A percentile compares a stretch with the other conserved stretches of the same genome.
phyloP scores from a whole-genome alignment of 2,329 filamentous ascomycete species.

The Alternaria postmessia region DNA sequence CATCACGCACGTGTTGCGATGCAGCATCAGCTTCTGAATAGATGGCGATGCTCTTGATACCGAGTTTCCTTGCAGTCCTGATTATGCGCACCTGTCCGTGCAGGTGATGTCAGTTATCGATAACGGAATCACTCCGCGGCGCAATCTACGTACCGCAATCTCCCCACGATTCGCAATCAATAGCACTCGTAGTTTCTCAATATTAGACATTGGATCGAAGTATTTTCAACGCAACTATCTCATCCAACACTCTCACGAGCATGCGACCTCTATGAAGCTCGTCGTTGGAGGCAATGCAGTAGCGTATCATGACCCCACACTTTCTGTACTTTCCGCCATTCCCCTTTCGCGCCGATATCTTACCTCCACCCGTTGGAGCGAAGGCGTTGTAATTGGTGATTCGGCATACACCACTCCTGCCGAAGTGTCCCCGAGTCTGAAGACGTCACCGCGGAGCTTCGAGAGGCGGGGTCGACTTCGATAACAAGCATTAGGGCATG shows the following conservation, averaged over 20 bases:
- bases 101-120: conserved; percentile 24
- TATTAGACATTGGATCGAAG: conserved; percentile 18
- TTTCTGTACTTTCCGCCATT: conserved; percentile 5
- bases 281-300: neutral
- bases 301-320: conserved; percentile 10
- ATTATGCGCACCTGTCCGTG: conserved; percentile 56
- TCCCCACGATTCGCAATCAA: conserved; percentile 69
- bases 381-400: conserved; percentile 15
- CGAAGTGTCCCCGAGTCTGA: conserved; percentile 3
- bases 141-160: conserved; percentile 53
- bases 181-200: conserved; percentile 59
- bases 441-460: conserved; percentile 25
- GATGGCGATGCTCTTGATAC: conserved; percentile 64
- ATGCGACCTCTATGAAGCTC: neutral
- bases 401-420: neutral
- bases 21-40: conserved; percentile 65
- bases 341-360: conserved; percentile 7
- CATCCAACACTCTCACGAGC: neutral
- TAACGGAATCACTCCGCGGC: conserved; percentile 1
- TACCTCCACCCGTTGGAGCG: conserved; percentile 9
- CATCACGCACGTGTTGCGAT: conserved; percentile 62
- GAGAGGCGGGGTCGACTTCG: conserved; percentile 22
- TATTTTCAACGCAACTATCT: neutral
- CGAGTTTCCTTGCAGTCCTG: conserved; percentile 59
- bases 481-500: conserved; percentile 18